A percentile compares a stretch with the other conserved stretches of the same genome.
Evolutionary conservation across 2,329 filamentous ascomycete species (phyloP).

Genomic region (Epichloe glyceriae): DNA sequence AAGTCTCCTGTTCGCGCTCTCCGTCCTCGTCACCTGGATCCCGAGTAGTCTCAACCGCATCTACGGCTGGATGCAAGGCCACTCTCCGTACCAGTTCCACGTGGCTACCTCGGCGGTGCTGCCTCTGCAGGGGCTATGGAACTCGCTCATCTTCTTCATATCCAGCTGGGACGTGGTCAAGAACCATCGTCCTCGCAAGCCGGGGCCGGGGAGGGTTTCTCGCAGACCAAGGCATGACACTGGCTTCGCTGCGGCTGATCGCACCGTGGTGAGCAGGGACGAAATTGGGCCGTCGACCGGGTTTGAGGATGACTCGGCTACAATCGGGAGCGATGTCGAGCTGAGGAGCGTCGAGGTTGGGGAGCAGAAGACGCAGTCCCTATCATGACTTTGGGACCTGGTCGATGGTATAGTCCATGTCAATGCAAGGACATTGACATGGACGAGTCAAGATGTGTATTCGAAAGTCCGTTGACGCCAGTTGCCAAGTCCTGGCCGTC

Average conservation of each 20-base stretch:
- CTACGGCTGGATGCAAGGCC: slow-evolving; percentile 46
- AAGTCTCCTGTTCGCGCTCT: slow-evolving; percentile 47
- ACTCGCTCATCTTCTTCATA: slow-evolving; percentile 61
- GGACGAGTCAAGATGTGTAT: no score
- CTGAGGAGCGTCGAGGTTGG: slow-evolving; percentile 15
- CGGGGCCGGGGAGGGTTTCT: background rate
- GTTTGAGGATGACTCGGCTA: slow-evolving; percentile 19
- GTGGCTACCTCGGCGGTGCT: slow-evolving; percentile 58
- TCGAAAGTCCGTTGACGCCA: no score
- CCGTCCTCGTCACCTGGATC: slow-evolving; percentile 49
- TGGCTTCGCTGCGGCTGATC: slow-evolving; percentile 1
- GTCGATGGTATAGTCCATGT: no score
- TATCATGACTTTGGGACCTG: slow-evolving; percentile 1
- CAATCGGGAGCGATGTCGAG: slow-evolving; percentile 20
- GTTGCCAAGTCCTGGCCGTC: no score
- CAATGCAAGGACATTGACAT: no score
- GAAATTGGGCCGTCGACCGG: slow-evolving; percentile 11
- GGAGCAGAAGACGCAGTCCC: background rate
- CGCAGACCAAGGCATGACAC: background rate
- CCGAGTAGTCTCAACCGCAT: slow-evolving; percentile 62
- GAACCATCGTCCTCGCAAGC: slow-evolving; percentile 6
- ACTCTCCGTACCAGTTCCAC: slow-evolving; percentile 50
- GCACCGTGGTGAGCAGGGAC: slow-evolving; percentile 1
- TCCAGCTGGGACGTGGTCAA: slow-evolving; percentile 36
- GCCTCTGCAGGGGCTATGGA: slow-evolving; percentile 71